Conservation (phyloP, 208 protist genomes). For the Naegleria lovaniensis region DNA sequence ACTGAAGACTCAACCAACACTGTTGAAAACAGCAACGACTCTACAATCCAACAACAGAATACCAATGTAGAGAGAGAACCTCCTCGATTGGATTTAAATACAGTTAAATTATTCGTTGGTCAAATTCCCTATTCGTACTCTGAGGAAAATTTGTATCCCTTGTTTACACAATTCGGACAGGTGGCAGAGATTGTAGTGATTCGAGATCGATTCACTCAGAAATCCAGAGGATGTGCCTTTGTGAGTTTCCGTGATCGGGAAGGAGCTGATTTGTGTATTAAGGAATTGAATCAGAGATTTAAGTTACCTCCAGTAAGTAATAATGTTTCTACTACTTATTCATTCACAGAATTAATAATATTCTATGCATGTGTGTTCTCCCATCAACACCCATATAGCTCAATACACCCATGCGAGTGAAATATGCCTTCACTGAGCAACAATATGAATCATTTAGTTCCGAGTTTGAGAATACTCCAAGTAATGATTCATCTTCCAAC, state of each 20-base stretch:
- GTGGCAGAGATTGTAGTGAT: background rate
- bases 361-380: no score
- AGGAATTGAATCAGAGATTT: background rate
- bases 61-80: background rate
- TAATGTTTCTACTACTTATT: no score
- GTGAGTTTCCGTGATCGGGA: background rate
- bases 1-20: no score
- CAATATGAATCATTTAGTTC: background rate
- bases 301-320: background rate
- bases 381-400: background rate
- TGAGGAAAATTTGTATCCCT: conserved; percentile 6
- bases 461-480: background rate
- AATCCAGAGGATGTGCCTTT: conserved; percentile 10
- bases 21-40: no score
- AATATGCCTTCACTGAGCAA: background rate
- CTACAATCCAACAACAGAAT: no score
- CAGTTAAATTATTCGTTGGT: background rate
- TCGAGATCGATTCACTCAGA: background rate
- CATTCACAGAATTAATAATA: no score
- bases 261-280: background rate
- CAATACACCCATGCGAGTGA: background rate
- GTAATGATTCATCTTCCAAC: background rate
- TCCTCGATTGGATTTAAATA: background rate
- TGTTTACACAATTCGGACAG: background rate
- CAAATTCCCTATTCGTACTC: background rate